phyloP scores from a whole-genome alignment of 345 rosid species.

The Sisymbrium altissimum region DNA sequence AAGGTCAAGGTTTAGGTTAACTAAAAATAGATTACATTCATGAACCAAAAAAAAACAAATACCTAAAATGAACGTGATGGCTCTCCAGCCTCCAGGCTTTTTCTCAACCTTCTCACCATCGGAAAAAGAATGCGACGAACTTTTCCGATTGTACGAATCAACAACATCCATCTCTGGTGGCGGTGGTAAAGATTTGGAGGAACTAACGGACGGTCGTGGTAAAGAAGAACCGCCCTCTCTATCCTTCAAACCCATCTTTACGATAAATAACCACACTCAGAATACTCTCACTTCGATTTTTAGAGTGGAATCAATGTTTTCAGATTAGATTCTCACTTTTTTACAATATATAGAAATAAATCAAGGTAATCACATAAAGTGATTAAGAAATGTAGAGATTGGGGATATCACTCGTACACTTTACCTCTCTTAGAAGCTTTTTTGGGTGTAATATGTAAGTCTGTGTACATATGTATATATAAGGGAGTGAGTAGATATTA shows the following conservation, averaged over 20 bases:
- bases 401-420: constrained; percentile 3
- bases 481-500: constrained; percentile 20
- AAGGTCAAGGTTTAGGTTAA: not conserved
- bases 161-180: constrained; percentile 3
- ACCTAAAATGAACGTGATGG: constrained; percentile 77
- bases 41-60: not conserved
- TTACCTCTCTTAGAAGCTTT: not conserved
- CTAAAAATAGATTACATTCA: not conserved
- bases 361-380: constrained; percentile 18
- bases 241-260: constrained; percentile 20
- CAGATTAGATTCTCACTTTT: constrained; percentile 4
- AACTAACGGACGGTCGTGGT: not conserved
- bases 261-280: not conserved
- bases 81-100: constrained; percentile 81
- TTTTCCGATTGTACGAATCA: constrained; percentile 3
- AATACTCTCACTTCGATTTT: constrained; percentile 17
- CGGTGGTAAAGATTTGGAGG: constrained; percentile 14
- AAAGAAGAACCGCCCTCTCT: constrained; percentile 4
- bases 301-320: not conserved
- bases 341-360: not conserved
- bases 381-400: constrained; percentile 14
- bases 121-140: constrained; percentile 5
- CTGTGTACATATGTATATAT: constrained; percentile 14
- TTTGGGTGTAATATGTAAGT: not conserved
- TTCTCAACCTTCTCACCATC: constrained; percentile 24